Percentiles rank a stretch among this genome's conserved stretches.
Evolutionary conservation across 1,284 basidiomycete genomes (phyloP).

Genomic region (Rhodotorula sp.): DNA sequence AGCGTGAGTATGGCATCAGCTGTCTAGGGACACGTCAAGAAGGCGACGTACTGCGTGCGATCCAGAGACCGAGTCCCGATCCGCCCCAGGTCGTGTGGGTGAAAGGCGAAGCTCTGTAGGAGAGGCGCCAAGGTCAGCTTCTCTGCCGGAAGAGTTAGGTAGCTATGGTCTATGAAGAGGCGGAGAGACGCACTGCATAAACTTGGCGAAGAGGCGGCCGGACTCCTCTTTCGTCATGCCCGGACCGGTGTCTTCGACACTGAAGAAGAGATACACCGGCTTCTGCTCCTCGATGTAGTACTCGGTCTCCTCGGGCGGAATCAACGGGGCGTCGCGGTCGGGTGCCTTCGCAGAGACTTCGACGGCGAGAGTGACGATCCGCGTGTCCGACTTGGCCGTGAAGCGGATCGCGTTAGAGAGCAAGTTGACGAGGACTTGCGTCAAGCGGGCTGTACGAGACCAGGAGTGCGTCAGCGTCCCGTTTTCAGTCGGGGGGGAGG

Average conservation of each 20-base stretch:
- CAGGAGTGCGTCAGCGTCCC: too few species aligned
- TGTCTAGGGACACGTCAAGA: too few species aligned
- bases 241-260: slow-evolving; percentile 32
- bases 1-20: background rate
- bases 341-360: slow-evolving; percentile 29
- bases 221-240: slow-evolving; percentile 37
- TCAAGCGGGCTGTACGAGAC: slow-evolving; percentile 14
- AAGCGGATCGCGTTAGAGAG: slow-evolving; percentile 35
- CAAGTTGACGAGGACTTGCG: slow-evolving; percentile 30
- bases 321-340: slow-evolving; percentile 18
- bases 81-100: slow-evolving; percentile 34
- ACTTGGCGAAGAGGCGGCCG: slow-evolving; percentile 24
- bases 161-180: too few species aligned
- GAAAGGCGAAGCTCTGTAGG: slow-evolving; percentile 25
- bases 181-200: slow-evolving; percentile 21
- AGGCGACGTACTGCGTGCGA: slow-evolving; percentile 21
- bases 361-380: slow-evolving; percentile 29
- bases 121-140: too few species aligned
- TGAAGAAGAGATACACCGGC: slow-evolving; percentile 36
- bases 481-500: background rate
- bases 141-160: too few species aligned
- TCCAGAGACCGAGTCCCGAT: slow-evolving; percentile 27
- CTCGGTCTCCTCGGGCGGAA: slow-evolving; percentile 29
- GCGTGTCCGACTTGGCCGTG: slow-evolving; percentile 26
- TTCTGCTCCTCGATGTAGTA: slow-evolving; percentile 19